phyloP scores from a whole-genome alignment of 2,329 filamentous ascomycete genomes.

The Pseudogymnoascus sp. region DNA sequence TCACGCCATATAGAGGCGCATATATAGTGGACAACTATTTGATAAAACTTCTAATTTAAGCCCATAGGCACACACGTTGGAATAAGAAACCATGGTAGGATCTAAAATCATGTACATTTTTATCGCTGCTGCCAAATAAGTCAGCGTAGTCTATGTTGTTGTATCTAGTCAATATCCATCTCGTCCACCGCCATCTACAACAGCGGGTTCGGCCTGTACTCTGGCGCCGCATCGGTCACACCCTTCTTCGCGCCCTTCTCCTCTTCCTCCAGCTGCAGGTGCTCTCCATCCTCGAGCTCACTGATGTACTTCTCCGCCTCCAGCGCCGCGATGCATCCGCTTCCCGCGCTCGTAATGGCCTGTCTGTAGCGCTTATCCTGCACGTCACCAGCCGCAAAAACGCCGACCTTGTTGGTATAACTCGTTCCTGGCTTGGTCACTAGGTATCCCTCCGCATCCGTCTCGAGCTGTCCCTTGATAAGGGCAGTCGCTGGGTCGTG shows the following conservation, averaged over 20 bases:
- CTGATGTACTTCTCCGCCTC: conserved; percentile 91
- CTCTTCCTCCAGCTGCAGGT: conserved; percentile 15
- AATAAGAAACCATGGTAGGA: conserved; percentile 5
- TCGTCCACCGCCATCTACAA: conserved; percentile 35
- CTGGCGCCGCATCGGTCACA: conserved; percentile 45
- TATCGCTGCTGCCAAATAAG: conserved; percentile 3
- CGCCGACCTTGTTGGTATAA: conserved; percentile 78
- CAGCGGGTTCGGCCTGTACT: conserved; percentile 56
- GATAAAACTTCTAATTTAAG: conserved; percentile 4
- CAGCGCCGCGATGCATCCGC: conserved; percentile 85
- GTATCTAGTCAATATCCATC: conserved; percentile 1
- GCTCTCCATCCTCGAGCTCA: conserved; percentile 39
- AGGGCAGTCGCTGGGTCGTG: conserved; percentile 90
- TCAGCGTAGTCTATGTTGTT: conserved; percentile 5
- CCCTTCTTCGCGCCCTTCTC: conserved; percentile 35
- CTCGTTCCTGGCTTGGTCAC: conserved; percentile 82
- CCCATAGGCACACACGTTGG: neutral
- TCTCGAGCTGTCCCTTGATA: conserved; percentile 82
- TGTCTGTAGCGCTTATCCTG: conserved; percentile 98
- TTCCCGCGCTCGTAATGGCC: conserved; percentile 93
- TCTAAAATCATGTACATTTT: conserved; percentile 9
- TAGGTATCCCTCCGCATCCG: conserved; percentile 86
- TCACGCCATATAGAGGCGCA: conserved; percentile 3
- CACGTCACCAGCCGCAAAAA: conserved; percentile 94
- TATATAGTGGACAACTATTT: neutral